Evolutionary conservation across 2,329 filamentous ascomycete genomes (phyloP).

Genomic region (Ceratocystis alfenasii): DNA sequence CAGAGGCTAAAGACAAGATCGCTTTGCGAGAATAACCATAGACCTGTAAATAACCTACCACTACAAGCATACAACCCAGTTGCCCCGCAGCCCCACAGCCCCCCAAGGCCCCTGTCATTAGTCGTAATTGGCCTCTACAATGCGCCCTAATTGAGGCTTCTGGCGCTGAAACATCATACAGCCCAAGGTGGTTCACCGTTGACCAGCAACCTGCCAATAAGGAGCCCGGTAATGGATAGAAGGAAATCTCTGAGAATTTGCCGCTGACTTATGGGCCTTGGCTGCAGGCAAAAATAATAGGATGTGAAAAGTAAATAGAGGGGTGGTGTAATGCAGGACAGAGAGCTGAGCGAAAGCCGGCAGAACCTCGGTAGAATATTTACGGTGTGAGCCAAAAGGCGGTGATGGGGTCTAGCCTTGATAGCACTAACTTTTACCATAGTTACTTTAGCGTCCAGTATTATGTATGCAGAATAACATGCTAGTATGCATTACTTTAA

Average conservation of each 20-base stretch:
- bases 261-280: not conserved
- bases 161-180: not conserved
- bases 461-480: too few species aligned
- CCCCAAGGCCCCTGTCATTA: too few species aligned
- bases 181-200: not conserved
- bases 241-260: not conserved
- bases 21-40: too few species aligned
- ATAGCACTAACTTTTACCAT: too few species aligned
- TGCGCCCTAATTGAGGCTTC: not conserved
- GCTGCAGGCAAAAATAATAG: not conserved
- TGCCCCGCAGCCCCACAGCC: not conserved
- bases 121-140: not conserved
- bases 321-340: not conserved
- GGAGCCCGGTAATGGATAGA: not conserved
- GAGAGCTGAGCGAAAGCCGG: not conserved
- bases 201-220: slow-evolving; percentile 5
- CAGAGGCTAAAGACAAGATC: too few species aligned
- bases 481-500: too few species aligned
- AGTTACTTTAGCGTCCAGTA: too few species aligned
- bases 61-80: not conserved
- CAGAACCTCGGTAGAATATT: not conserved
- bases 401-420: too few species aligned
- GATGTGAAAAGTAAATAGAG: not conserved
- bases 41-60: too few species aligned
- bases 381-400: not conserved